Percentiles rank a stretch among this genome's conserved stretches.
These are phyloP conservation scores for Aotearoamyces nothofagi DNA, from an alignment of 2,329 filamentous ascomycete genomes.

Conservation along the genomic window DNA sequence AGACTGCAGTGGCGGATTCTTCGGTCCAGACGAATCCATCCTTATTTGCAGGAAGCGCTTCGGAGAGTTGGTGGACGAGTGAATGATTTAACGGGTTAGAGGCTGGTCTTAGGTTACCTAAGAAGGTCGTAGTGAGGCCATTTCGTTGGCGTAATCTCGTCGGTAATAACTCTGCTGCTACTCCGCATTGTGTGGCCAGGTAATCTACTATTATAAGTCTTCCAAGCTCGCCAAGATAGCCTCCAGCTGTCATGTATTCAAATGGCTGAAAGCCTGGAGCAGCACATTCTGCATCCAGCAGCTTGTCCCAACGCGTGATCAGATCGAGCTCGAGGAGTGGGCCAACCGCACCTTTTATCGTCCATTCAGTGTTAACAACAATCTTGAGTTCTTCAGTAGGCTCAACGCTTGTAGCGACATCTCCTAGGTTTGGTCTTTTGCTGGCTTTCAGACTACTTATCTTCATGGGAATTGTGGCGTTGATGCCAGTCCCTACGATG, in stretches of 20 bases:
- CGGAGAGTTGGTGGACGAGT: conserved; percentile 32
- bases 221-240: conserved; percentile 81
- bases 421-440: conserved; percentile 39
- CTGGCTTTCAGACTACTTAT: conserved; percentile 43
- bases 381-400: conserved; percentile 41
- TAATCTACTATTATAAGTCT: conserved; percentile 69
- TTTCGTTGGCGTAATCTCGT: conserved; percentile 7
- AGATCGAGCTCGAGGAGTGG: conserved; percentile 48
- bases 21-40: conserved; percentile 46
- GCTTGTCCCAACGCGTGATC: conserved; percentile 55
- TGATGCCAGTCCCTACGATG: conserved; percentile 70
- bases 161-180: conserved; percentile 9
- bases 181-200: conserved; percentile 39
- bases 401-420: conserved; percentile 29
- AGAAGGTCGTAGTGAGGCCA: conserved; percentile 51
- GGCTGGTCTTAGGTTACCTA: conserved; percentile 52
- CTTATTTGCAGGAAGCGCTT: conserved; percentile 35
- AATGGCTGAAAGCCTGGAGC: conserved; percentile 81
- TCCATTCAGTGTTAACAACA: conserved; percentile 75
- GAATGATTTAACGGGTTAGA: conserved; percentile 17
- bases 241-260: conserved; percentile 92
- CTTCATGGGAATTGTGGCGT: conserved; percentile 63
- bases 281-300: conserved; percentile 51
- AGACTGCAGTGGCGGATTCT: conserved; percentile 41
- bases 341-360: conserved; percentile 58